These are phyloP conservation scores for Fusarium subtropicale DNA, from an alignment of 2,329 filamentous ascomycete genomes.

Conservation along the genomic window DNA sequence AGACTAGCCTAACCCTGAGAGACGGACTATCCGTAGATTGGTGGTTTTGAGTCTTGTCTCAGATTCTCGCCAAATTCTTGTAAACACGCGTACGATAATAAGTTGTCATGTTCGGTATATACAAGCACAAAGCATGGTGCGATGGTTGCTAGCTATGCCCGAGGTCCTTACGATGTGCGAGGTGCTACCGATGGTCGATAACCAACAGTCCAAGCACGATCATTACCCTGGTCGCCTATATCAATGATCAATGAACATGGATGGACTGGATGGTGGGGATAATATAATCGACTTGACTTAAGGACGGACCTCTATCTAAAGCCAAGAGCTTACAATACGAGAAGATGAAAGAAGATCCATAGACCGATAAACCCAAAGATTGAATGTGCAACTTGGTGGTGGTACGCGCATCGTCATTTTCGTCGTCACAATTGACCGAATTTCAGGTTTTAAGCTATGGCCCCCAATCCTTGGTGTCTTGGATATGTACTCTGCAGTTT, in stretches of 20 bases:
- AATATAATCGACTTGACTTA: conserved; percentile 1
- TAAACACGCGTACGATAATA: conserved; percentile 28
- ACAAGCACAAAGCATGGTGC: not conserved
- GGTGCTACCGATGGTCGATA: not conserved
- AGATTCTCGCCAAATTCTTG: conserved; percentile 29
- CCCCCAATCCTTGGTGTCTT: conserved; percentile 21
- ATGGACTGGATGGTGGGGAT: conserved; percentile 20
- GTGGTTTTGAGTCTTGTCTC: conserved; percentile 36
- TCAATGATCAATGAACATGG: conserved; percentile 22
- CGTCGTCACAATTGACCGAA: conserved; percentile 14
- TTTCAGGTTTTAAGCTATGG: conserved; percentile 22
- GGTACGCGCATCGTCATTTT: conserved; percentile 25
- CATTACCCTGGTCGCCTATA: not conserved
- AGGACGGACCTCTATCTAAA: not conserved
- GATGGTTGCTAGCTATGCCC: not conserved
- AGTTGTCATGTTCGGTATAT: conserved; percentile 15
- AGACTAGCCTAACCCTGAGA: conserved; percentile 16
- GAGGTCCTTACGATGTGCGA: not conserved
- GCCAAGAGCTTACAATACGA: conserved; percentile 1
- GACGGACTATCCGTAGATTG: conserved; percentile 23
- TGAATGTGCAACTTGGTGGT: conserved; percentile 6
- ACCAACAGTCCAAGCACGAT: not conserved
- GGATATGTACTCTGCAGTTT: not conserved
- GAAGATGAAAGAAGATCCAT: not conserved
- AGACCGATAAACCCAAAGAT: not conserved